A percentile compares a stretch with the other conserved stretches of the same genome.
These are phyloP conservation scores for Phytophthora palmivora DNA, from an alignment of 352 stramenopile species.

Conservation along the genomic window DNA sequence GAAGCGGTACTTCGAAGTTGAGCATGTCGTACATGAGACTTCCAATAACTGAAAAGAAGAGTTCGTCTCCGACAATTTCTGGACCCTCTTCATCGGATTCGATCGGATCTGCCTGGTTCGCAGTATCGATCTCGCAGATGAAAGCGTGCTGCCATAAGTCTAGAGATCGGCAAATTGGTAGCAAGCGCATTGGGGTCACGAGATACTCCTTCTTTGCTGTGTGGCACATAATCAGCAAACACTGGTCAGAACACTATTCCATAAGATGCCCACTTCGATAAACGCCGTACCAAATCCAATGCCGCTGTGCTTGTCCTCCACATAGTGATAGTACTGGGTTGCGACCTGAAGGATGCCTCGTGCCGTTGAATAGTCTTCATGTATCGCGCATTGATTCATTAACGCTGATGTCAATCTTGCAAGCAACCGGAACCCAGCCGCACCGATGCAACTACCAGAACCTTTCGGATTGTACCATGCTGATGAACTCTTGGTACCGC, in stretches of 20 bases:
- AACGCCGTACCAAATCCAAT: conserved; percentile 70
- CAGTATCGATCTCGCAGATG: conserved; percentile 75
- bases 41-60: conserved; percentile 86
- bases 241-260: conserved; percentile 9
- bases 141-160: conserved; percentile 90
- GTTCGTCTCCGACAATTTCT: conserved; percentile 61
- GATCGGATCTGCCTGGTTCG: conserved; percentile 47
- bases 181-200: conserved; percentile 58
- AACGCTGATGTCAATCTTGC: conserved; percentile 58
- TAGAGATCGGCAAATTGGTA: conserved; percentile 78
- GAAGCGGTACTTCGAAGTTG: conserved; percentile 74
- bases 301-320: conserved; percentile 78
- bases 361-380: conserved; percentile 86
- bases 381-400: conserved; percentile 76
- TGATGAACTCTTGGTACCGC: conserved; percentile 39
- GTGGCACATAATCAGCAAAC: conserved; percentile 3
- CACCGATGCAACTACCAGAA: conserved; percentile 80
- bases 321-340: conserved; percentile 80
- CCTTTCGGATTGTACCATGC: conserved; percentile 86
- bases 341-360: conserved; percentile 83
- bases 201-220: conserved; percentile 88
- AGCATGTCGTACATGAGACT: conserved; percentile 90
- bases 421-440: conserved; percentile 72
- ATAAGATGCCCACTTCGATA: neutral
- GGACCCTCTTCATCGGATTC: conserved; percentile 41